Conservation (phyloP, 768 basidiomycete species). For the Trametes villosa region DNA sequence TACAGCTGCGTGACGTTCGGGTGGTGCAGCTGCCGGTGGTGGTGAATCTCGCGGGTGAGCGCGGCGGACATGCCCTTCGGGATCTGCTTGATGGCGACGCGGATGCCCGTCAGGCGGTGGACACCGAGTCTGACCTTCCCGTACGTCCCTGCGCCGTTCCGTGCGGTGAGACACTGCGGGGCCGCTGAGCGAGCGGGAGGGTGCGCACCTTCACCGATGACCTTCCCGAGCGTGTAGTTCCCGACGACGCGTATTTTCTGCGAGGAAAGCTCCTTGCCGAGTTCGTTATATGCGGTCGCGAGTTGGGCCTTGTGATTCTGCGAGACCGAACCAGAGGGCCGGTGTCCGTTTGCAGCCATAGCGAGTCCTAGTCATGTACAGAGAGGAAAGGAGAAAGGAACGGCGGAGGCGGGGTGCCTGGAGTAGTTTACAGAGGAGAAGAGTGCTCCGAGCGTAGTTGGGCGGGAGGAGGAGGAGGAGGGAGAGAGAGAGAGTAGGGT, state of each 20-base stretch:
- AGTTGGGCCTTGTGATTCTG: slow-evolving; percentile 85
- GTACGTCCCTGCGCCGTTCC: slow-evolving; percentile 68
- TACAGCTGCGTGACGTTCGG: slow-evolving; percentile 95
- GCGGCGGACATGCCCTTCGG: slow-evolving; percentile 91
- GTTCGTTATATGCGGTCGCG: slow-evolving; percentile 94
- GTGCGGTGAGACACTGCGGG: slow-evolving; percentile 3
- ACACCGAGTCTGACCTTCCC: slow-evolving; percentile 95
- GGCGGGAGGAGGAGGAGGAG: neutral
- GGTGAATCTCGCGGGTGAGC: slow-evolving; percentile 96
- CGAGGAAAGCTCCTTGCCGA: slow-evolving; percentile 94
- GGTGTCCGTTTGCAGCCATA: slow-evolving; percentile 33
- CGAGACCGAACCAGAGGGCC: slow-evolving; percentile 37
- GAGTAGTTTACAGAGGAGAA: slow-evolving; percentile 8
- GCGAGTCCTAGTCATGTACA: slow-evolving; percentile 36
- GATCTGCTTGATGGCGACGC: slow-evolving; percentile 98
- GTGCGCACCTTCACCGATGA: slow-evolving; percentile 89
- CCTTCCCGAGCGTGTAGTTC: slow-evolving; percentile 91
- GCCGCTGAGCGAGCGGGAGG: neutral
- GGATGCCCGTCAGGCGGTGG: slow-evolving; percentile 87
- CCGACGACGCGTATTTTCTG: slow-evolving; percentile 90
- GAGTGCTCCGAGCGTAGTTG: slow-evolving; percentile 6
- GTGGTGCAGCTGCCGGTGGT: slow-evolving; percentile 96
- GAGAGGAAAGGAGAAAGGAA: slow-evolving; percentile 26
- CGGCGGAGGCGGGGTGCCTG: slow-evolving; percentile 18
- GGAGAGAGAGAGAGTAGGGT: neutral